Percentiles rank a stretch among this genome's conserved stretches.
Evolutionary conservation across 768 basidiomycete genomes (phyloP).

Genomic region (Leucocoprinus leucothites): DNA sequence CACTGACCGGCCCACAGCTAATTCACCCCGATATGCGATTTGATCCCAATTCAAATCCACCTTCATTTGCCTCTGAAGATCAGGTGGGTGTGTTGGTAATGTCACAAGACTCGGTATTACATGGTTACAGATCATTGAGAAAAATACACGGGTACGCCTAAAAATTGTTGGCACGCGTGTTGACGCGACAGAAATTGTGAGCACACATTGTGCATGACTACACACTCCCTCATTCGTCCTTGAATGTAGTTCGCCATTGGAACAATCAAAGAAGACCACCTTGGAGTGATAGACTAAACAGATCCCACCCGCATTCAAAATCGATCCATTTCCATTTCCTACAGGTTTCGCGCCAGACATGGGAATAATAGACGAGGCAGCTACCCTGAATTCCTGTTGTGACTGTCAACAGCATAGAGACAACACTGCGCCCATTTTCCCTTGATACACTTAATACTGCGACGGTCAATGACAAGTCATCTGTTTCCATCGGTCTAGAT

Average conservation of each 20-base stretch:
- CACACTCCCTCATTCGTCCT: neutral
- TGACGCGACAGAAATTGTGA: constrained; percentile 95
- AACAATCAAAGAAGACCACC: constrained; percentile 96
- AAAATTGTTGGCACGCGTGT: constrained; percentile 99
- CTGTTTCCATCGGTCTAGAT: too few species aligned
- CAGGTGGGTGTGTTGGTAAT: constrained; percentile 44
- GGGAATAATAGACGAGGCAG: too few species aligned
- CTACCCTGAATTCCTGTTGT: too few species aligned
- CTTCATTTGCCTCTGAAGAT: constrained; percentile 89
- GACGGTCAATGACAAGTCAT: too few species aligned
- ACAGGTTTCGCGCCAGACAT: too few species aligned
- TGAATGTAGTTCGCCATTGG: constrained; percentile 85
- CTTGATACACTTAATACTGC: too few species aligned
- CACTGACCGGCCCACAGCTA: constrained; percentile 45
- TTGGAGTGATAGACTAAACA: constrained; percentile 82
- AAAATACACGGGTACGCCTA: constrained; percentile 86
- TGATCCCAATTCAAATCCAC: constrained; percentile 96
- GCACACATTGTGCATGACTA: constrained; percentile 23
- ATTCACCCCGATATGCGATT: constrained; percentile 94
- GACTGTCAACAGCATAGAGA: too few species aligned
- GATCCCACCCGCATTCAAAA: neutral
- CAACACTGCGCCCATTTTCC: too few species aligned
- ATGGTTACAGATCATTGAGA: constrained; percentile 75
- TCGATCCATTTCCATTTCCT: too few species aligned
- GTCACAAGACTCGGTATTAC: neutral